phyloP scores from a whole-genome alignment of 306 rosid species.

The Acacia acuminata region DNA sequence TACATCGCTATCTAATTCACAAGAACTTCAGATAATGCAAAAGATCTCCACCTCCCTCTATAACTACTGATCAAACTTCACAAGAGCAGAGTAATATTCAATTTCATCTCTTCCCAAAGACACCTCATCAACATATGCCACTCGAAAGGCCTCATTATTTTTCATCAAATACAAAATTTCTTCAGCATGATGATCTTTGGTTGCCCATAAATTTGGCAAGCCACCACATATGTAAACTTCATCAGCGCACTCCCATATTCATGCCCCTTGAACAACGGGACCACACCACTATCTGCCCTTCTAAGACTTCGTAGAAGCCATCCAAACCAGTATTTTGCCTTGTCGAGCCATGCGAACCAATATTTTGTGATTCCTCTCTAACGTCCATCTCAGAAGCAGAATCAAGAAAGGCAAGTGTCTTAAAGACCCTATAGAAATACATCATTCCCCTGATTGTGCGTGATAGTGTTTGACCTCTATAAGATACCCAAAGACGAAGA shows the following conservation, averaged over 20 bases:
- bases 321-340: constrained; percentile 40
- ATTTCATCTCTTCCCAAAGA: no score
- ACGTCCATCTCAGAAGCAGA: constrained; percentile 77
- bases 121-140: no score
- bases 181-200: constrained; percentile 81
- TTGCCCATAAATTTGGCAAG: constrained; percentile 86
- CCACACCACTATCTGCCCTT: constrained; percentile 55
- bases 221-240: constrained; percentile 88
- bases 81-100: no score
- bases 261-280: constrained; percentile 60
- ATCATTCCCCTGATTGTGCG: constrained; percentile 97
- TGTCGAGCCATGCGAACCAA: constrained; percentile 57
- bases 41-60: no score
- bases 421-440: constrained; percentile 85
- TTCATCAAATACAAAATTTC: no score
- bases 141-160: no score
- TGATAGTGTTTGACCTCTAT: constrained; percentile 91
- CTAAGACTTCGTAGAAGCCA: constrained; percentile 48
- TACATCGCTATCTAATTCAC: no score
- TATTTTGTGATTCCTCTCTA: constrained; percentile 49
- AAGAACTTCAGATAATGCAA: no score
- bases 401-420: constrained; percentile 90
- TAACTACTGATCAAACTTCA: no score
- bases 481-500: constrained; percentile 88
- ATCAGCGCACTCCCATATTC: constrained; percentile 80